Percentiles rank a stretch among this genome's conserved stretches.
phyloP scores from a whole-genome alignment of 2,329 filamentous ascomycete genomes.

The Botrytis porri region DNA sequence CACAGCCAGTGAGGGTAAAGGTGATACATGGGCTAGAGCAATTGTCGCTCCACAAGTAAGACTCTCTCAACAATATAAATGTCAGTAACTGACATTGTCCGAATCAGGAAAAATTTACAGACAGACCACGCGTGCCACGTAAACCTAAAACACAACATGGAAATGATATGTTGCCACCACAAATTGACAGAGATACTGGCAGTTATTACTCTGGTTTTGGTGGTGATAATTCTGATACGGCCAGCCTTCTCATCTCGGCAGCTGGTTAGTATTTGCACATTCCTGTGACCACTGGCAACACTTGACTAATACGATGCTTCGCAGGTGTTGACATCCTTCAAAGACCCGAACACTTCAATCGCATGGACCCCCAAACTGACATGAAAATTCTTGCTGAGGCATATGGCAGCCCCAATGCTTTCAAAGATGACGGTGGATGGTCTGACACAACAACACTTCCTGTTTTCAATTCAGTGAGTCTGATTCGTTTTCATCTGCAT shows the following conservation, averaged over 20 bases:
- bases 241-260: slow-evolving; percentile 25
- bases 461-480: slow-evolving; percentile 22
- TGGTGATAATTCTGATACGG: slow-evolving; percentile 19
- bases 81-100: slow-evolving; percentile 26
- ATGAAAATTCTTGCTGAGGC: slow-evolving; percentile 14
- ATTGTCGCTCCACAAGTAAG: slow-evolving; percentile 16
- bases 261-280: slow-evolving; percentile 23
- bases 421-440: slow-evolving; percentile 11
- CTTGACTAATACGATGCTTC: not conserved
- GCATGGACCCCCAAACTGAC: slow-evolving; percentile 17
- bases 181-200: slow-evolving; percentile 33
- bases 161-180: slow-evolving; percentile 15
- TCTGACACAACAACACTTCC: slow-evolving; percentile 9
- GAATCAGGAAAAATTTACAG: slow-evolving; percentile 26
- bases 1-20: slow-evolving; percentile 29
- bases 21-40: slow-evolving; percentile 11
- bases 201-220: slow-evolving; percentile 27
- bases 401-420: slow-evolving; percentile 12
- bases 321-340: slow-evolving; percentile 12
- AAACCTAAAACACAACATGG: not conserved
- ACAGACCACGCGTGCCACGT: slow-evolving; percentile 8
- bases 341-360: slow-evolving; percentile 17
- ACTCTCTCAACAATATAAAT: not conserved
- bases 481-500: not conserved
- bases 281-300: not conserved